Evolutionary conservation across 2,329 filamentous ascomycete genomes (phyloP).

Genomic region (Tolypocladium endophyticum): DNA sequence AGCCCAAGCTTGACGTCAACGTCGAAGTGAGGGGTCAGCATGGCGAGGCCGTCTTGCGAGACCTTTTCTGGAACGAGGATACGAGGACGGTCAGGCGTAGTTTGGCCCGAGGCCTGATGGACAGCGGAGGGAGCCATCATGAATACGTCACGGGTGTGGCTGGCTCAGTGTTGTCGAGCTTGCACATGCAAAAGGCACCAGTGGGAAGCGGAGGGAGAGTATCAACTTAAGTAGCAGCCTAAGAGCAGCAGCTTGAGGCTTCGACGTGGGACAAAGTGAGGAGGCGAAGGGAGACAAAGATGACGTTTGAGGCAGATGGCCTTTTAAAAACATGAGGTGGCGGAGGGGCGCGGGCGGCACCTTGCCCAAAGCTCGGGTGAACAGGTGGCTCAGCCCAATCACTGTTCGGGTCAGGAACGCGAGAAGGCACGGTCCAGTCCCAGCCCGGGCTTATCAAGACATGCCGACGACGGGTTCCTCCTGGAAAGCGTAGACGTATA

Average conservation of each 20-base stretch:
- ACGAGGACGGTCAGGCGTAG: conserved; percentile 17
- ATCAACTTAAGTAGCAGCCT: background rate
- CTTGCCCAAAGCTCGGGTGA: background rate
- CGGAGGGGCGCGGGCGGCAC: background rate
- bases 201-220: background rate
- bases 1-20: conserved; percentile 59
- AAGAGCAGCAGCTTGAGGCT: background rate
- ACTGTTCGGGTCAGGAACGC: background rate
- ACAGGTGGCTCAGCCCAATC: background rate
- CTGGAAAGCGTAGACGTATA: background rate
- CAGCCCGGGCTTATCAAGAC: background rate
- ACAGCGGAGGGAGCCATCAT: conserved; percentile 17
- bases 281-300: background rate
- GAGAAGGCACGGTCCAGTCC: background rate
- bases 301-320: background rate
- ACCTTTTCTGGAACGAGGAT: conserved; percentile 74
- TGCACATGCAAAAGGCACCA: background rate
- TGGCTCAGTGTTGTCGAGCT: background rate
- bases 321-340: background rate
- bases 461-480: background rate
- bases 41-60: conserved; percentile 63
- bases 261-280: background rate
- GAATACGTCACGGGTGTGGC: background rate
- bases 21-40: conserved; percentile 56
- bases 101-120: background rate